Percentiles rank a stretch among this genome's conserved stretches.
Evolutionary conservation across 768 basidiomycete genomes (phyloP).

Genomic region (Russula ochroleuca): DNA sequence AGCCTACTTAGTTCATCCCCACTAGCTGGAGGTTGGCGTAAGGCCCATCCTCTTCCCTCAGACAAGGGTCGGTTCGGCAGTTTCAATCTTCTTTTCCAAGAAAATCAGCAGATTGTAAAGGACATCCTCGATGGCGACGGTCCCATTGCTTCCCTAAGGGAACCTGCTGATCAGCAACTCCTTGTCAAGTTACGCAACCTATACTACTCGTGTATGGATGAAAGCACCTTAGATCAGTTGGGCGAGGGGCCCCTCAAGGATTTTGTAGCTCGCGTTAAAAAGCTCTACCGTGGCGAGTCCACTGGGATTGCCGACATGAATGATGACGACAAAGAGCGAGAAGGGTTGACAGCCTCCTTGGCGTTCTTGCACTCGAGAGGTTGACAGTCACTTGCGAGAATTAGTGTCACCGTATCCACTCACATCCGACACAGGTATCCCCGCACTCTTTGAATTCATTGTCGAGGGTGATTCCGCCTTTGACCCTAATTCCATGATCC

Average conservation of each 20-base stretch:
- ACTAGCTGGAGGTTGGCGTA: conserved; percentile 85
- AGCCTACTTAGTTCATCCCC: conserved; percentile 1
- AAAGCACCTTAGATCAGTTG: conserved; percentile 65
- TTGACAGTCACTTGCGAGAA: conserved; percentile 29
- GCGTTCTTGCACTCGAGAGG: conserved; percentile 87
- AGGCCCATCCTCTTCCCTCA: conserved; percentile 76
- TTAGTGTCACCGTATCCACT: conserved; percentile 2
- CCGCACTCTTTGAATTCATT: conserved; percentile 72
- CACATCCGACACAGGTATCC: conserved; percentile 50
- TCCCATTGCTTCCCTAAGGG: conserved; percentile 23
- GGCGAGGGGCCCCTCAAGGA: conserved; percentile 68
- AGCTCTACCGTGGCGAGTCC: conserved; percentile 53
- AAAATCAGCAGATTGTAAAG: conserved; percentile 76
- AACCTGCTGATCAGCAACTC: conserved; percentile 49
- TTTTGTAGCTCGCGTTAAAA: conserved; percentile 57
- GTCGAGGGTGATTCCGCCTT: conserved; percentile 84
- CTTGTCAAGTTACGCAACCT: conserved; percentile 64
- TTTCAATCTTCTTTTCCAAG: conserved; percentile 65
- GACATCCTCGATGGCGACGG: conserved; percentile 54
- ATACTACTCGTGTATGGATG: conserved; percentile 79
- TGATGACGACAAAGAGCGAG: conserved; percentile 34
- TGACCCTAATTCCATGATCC: conserved; percentile 79
- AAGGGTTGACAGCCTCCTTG: conserved; percentile 74
- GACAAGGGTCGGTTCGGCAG: conserved; percentile 71
- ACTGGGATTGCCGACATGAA: conserved; percentile 35